Conservation (phyloP, 805 yeast species). For the Vanderwaltozyma tropicalis region DNA sequence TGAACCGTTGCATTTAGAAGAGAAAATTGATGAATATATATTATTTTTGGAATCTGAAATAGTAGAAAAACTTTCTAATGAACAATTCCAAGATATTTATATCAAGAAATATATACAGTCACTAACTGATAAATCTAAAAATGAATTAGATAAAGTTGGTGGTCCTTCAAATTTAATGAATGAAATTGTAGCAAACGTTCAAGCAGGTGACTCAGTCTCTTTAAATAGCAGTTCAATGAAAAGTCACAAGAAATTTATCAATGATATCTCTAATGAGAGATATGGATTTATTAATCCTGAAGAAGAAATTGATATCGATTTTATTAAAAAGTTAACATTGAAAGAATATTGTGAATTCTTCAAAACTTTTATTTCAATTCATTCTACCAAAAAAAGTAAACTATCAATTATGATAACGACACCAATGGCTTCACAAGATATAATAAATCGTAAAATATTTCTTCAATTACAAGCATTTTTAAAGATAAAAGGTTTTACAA, state of each 20-base stretch:
- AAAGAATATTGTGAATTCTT: slow-evolving; percentile 31
- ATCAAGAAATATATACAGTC: slow-evolving; percentile 31
- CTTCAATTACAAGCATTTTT: slow-evolving; percentile 37
- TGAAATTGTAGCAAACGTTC: slow-evolving; percentile 28
- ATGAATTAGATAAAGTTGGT: slow-evolving; percentile 11
- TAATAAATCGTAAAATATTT: slow-evolving; percentile 27
- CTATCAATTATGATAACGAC: slow-evolving; percentile 36
- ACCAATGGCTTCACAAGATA: slow-evolving; percentile 29
- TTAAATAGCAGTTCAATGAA: slow-evolving; percentile 23
- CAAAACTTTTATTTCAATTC: slow-evolving; percentile 27
- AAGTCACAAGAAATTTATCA: slow-evolving; percentile 40
- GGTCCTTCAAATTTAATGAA: slow-evolving; percentile 30
- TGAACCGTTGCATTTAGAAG: slow-evolving; percentile 33
- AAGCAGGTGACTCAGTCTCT: slow-evolving; percentile 22
- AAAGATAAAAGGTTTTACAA: slow-evolving; percentile 38
- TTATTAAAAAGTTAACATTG: slow-evolving; percentile 28
- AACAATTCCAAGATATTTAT: slow-evolving; percentile 29
- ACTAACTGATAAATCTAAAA: slow-evolving; percentile 5
- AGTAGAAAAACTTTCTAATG: slow-evolving; percentile 21
- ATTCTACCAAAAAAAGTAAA: slow-evolving; percentile 31
- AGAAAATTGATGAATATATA: slow-evolving; percentile 40
- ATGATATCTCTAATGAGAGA: slow-evolving; percentile 37
- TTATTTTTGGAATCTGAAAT: slow-evolving; percentile 31
- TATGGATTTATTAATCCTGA: slow-evolving; percentile 30
- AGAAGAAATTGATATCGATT: slow-evolving; percentile 24